Percentiles rank a stretch among this genome's conserved stretches.
Conservation (phyloP, 345 rosid species). For the Populus pruinosa region DNA sequence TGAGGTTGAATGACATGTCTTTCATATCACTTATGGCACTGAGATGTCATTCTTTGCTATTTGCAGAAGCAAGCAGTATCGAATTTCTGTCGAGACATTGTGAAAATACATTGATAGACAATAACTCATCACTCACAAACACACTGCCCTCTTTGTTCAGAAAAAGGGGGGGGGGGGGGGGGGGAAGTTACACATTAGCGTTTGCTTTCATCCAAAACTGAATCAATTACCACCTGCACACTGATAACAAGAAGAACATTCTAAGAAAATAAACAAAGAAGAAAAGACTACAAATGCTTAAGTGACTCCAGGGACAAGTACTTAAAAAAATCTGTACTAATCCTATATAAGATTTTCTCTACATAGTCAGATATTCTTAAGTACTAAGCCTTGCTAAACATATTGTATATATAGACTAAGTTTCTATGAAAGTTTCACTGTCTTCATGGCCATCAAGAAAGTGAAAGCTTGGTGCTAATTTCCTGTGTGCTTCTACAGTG, state of each 20-base stretch:
- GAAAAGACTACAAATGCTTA: background rate
- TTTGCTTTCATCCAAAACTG: constrained; percentile 14
- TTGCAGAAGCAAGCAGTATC: too few relatives aligned
- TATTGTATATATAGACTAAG: background rate
- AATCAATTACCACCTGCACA: background rate
- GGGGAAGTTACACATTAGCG: too few relatives aligned
- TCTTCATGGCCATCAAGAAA: constrained; percentile 25
- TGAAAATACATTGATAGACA: too few relatives aligned
- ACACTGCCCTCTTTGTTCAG: too few relatives aligned
- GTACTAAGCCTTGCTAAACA: constrained; percentile 14
- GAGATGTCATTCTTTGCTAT: too few relatives aligned
- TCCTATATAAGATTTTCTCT: constrained; percentile 2
- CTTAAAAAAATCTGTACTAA: constrained; percentile 27
- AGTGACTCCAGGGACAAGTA: constrained; percentile 19
- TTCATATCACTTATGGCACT: too few relatives aligned
- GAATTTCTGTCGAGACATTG: too few relatives aligned
- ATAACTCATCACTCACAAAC: too few relatives aligned
- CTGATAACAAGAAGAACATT: too few relatives aligned
- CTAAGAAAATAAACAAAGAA: background rate
- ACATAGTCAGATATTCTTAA: constrained; percentile 24
- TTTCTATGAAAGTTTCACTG: background rate
- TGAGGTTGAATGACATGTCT: too few relatives aligned
- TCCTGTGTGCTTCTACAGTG: constrained; percentile 26
- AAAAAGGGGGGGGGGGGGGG: too few relatives aligned
- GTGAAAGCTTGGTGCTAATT: constrained; percentile 45